Evolutionary conservation across 768 basidiomycete genomes (phyloP), one percentile per base, ranked within the genome.

Genomic region (Tremella yokohamensis): DNA sequence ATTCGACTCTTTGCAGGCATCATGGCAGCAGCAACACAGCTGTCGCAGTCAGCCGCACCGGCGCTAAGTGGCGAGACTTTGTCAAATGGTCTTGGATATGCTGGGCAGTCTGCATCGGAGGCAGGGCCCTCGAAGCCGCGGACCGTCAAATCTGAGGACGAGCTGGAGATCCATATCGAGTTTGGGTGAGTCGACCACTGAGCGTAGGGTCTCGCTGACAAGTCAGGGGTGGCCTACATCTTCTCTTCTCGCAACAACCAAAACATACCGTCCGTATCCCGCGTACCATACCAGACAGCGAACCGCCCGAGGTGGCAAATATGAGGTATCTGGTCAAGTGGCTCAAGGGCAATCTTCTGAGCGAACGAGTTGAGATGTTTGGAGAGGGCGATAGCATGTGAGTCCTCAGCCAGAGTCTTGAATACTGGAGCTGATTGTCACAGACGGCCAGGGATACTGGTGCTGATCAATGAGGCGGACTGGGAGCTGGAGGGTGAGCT

Each of bases 401-500:
- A 68, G 81, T 76, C 0, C 50, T 3, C 37, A 44, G 20, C 26
- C 25, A 25, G 26, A 13, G 67, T 19, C 19, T 19, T 37, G 8
- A 9, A 19, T 15, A 18, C 20, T 40, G 11, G 9, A 44, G 34
- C 52, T 52, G 39, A 51, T 49, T 22, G 49, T 40, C 24, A 37
- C 69, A 94, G 96, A 39, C 91, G 96, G 8, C 96, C 96, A 0
- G 96, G 96, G 0, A 96, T 99, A 38, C 80, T 99, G 2, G 94
- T 98, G 2, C 81, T 99, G n/a, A 84, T 99, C 54, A 98, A 98
- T 70, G 89, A 94, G 67, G 89, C 89, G 1, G 94, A 98, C 68
- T 97, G 94, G 94, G 93, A 98, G 76, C 80, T 98, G 6, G 94
- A 97, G 74, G 91, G 90, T 34, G 94, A 97, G 75, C 86, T 89